Percentiles rank a stretch among this genome's conserved stretches.
phyloP scores from a whole-genome alignment of 192 early-diverging fungal genomes.

The Entomortierella beljakovae region DNA sequence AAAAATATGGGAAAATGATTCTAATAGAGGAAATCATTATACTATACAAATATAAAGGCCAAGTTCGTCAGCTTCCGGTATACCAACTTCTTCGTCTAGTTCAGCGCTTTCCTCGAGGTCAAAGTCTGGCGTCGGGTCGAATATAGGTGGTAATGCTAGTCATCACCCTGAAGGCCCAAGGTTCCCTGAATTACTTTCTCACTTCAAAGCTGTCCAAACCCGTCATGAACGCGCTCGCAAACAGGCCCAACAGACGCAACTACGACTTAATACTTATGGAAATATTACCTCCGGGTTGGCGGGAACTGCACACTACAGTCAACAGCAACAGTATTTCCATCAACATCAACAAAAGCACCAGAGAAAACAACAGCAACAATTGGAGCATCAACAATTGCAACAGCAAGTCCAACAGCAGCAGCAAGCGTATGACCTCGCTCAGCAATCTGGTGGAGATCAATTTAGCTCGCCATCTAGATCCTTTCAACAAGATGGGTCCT shows the following conservation, averaged over 20 bases:
- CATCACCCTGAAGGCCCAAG: slow-evolving; percentile 58
- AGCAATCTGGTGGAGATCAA: slow-evolving; percentile 12
- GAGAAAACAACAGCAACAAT: slow-evolving; percentile 40
- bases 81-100: slow-evolving; percentile 24
- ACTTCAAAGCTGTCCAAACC: slow-evolving; percentile 79
- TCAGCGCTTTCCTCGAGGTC: slow-evolving; percentile 22
- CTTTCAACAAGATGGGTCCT: slow-evolving; percentile 24
- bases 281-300: slow-evolving; percentile 12
- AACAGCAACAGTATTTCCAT: slow-evolving; percentile 46
- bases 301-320: slow-evolving; percentile 37
- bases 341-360: slow-evolving; percentile 51
- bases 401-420: slow-evolving; percentile 53
- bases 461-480: neutral
- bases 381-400: slow-evolving; percentile 44
- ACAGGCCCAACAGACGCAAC: slow-evolving; percentile 50
- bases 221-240: slow-evolving; percentile 80
- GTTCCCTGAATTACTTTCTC: slow-evolving; percentile 77
- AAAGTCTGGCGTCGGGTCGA: slow-evolving; percentile 10
- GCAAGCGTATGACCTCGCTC: slow-evolving; percentile 31
- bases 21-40: neutral
- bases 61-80: slow-evolving; percentile 7
- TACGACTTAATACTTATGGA: slow-evolving; percentile 37
- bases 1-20: neutral
- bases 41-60: neutral
- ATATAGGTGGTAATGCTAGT: neutral